These are phyloP conservation scores for Persicaria maculosa DNA, from an alignment of 148 eudicot species.

Conservation along the genomic window DNA sequence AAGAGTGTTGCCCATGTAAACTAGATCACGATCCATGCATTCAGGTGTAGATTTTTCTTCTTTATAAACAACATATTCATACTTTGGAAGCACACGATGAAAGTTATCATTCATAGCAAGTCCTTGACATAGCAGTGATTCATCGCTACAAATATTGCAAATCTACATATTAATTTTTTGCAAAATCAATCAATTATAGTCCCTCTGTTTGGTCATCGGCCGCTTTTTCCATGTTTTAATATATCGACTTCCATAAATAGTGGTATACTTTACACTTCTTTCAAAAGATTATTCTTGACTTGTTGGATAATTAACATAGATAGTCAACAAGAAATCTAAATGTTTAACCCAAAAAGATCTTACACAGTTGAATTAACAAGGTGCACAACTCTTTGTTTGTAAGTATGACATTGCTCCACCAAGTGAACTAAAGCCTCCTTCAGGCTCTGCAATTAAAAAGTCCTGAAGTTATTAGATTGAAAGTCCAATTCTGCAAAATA, in stretches of 20 bases:
- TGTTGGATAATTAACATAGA: too few species aligned
- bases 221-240: neutral
- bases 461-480: neutral
- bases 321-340: too few species aligned
- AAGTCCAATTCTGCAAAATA: neutral
- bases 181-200: neutral
- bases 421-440: slow-evolving; percentile 87
- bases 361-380: too few species aligned
- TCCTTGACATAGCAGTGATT: slow-evolving; percentile 87
- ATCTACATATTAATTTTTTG: neutral
- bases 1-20: slow-evolving; percentile 47
- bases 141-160: slow-evolving; percentile 50
- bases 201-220: neutral
- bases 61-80: slow-evolving; percentile 54
- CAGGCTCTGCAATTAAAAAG: slow-evolving; percentile 44
- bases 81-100: slow-evolving; percentile 77
- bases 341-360: too few species aligned
- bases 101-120: slow-evolving; percentile 85
- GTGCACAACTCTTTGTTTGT: too few species aligned
- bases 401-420: slow-evolving; percentile 88
- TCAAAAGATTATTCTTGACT: too few species aligned
- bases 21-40: slow-evolving; percentile 36
- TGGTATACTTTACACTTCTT: slow-evolving; percentile 4
- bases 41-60: slow-evolving; percentile 47
- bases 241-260: neutral